Evolutionary conservation across 1,139 yeast species (phyloP).

Genomic region (Pichia sp.): DNA sequence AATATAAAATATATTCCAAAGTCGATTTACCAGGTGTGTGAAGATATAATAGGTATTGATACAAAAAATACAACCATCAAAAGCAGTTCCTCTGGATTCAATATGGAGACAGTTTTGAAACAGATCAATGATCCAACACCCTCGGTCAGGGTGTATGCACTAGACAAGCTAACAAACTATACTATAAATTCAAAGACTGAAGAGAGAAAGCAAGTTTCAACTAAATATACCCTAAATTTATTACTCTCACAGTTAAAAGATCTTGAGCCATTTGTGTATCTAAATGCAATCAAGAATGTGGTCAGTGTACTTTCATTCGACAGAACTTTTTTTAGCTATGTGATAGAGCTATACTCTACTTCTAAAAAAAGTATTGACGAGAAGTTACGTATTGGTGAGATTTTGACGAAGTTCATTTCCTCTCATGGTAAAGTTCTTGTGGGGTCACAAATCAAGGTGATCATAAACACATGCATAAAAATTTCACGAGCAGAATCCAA

Average conservation of each 20-base stretch:
- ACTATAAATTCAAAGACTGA: conserved; percentile 41
- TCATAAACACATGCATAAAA: conserved; percentile 39
- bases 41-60: conserved; percentile 7
- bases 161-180: conserved; percentile 59
- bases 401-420: conserved; percentile 54
- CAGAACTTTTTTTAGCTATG: conserved; percentile 33
- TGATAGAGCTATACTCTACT: conserved; percentile 23
- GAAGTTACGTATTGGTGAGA: conserved; percentile 75
- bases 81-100: conserved; percentile 1
- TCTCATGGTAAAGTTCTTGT: conserved; percentile 44
- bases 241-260: conserved; percentile 67
- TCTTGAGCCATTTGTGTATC: conserved; percentile 79
- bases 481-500: conserved; percentile 31
- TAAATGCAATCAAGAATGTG: conserved; percentile 78
- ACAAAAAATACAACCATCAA: not conserved
- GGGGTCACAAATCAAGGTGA: conserved; percentile 27
- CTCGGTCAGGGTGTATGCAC: conserved; percentile 85
- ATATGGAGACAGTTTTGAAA: conserved; percentile 52
- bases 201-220: conserved; percentile 44
- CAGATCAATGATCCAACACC: conserved; percentile 73
- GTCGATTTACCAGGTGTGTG: conserved; percentile 4
- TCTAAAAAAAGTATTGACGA: conserved; percentile 48
- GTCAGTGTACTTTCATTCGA: conserved; percentile 47
- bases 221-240: conserved; percentile 50
- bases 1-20: conserved; percentile 8